phyloP scores from a whole-genome alignment of 2,329 filamentous ascomycete genomes.

The Cladophialophora psammophila region DNA sequence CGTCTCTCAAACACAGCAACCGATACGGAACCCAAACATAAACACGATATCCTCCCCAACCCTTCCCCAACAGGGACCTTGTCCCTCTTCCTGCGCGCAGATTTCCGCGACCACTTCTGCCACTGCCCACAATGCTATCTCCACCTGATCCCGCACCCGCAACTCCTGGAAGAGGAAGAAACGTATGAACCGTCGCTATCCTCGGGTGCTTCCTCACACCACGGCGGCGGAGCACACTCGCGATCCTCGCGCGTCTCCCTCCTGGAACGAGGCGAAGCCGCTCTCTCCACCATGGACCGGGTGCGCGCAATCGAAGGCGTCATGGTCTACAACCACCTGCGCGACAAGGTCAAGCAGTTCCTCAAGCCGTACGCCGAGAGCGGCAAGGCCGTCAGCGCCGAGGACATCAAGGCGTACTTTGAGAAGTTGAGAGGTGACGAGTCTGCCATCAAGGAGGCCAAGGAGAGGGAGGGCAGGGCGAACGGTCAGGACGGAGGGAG shows the following conservation, averaged over 20 bases:
- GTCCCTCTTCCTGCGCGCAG: slow-evolving; percentile 80
- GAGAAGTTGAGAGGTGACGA: slow-evolving; percentile 91
- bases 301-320: slow-evolving; percentile 94
- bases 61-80: slow-evolving; percentile 65
- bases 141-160: slow-evolving; percentile 71
- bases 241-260: slow-evolving; percentile 78
- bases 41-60: slow-evolving; percentile 65
- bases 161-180: slow-evolving; percentile 93
- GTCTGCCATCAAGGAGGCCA: slow-evolving; percentile 70
- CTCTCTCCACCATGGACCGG: slow-evolving; percentile 88
- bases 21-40: slow-evolving; percentile 59
- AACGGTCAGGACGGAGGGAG: background rate
- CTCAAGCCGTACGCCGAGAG: slow-evolving; percentile 93
- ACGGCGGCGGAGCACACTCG: slow-evolving; percentile 49
- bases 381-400: slow-evolving; percentile 84
- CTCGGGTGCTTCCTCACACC: slow-evolving; percentile 60
- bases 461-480: background rate
- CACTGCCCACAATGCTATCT: slow-evolving; percentile 83
- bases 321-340: slow-evolving; percentile 97
- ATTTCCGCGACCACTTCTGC: slow-evolving; percentile 84
- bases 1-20: slow-evolving; percentile 4
- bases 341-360: slow-evolving; percentile 94
- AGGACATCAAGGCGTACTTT: slow-evolving; percentile 97
- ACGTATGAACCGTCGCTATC: slow-evolving; percentile 90
- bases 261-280: slow-evolving; percentile 89